Evolutionary conservation across 495 filamentous ascomycete species (phyloP).

Genomic region (Margaritispora aquatica): DNA sequence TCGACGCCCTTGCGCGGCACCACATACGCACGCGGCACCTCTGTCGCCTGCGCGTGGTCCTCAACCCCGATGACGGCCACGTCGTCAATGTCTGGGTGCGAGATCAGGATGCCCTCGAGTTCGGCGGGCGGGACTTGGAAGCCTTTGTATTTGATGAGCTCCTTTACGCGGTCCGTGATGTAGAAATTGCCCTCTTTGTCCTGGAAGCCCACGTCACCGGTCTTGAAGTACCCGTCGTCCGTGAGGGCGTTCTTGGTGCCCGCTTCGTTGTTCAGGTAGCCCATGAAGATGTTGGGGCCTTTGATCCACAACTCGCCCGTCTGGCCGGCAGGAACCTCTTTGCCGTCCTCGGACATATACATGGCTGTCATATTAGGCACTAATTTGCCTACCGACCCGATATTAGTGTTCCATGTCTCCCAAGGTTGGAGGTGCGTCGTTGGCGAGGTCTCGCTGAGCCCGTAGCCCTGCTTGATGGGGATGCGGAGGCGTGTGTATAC

Average conservation of each 20-base stretch:
- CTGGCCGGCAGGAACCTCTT: slow-evolving; percentile 39
- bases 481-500: slow-evolving; percentile 70
- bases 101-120: slow-evolving; percentile 69
- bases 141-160: slow-evolving; percentile 87
- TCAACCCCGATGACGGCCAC: slow-evolving; percentile 82
- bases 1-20: slow-evolving; percentile 52
- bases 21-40: slow-evolving; percentile 80
- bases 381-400: slow-evolving; percentile 77
- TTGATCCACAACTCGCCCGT: slow-evolving; percentile 72
- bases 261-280: slow-evolving; percentile 66
- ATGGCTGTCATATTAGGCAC: slow-evolving; percentile 80
- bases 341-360: slow-evolving; percentile 60
- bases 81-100: slow-evolving; percentile 70
- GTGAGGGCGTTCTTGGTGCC: slow-evolving; percentile 61
- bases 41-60: slow-evolving; percentile 60
- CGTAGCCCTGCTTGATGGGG: slow-evolving; percentile 59
- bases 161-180: slow-evolving; percentile 84
- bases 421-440: slow-evolving; percentile 55
- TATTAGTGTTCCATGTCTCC: slow-evolving; percentile 67
- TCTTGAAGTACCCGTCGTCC: slow-evolving; percentile 73
- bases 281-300: slow-evolving; percentile 70
- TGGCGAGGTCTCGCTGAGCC: slow-evolving; percentile 47
- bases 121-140: slow-evolving; percentile 89
- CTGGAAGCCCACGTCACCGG: slow-evolving; percentile 62
- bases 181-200: slow-evolving; percentile 55